Evolutionary conservation across 805 yeast genomes (phyloP).

Genomic region (Candida yuanshanica): DNA sequence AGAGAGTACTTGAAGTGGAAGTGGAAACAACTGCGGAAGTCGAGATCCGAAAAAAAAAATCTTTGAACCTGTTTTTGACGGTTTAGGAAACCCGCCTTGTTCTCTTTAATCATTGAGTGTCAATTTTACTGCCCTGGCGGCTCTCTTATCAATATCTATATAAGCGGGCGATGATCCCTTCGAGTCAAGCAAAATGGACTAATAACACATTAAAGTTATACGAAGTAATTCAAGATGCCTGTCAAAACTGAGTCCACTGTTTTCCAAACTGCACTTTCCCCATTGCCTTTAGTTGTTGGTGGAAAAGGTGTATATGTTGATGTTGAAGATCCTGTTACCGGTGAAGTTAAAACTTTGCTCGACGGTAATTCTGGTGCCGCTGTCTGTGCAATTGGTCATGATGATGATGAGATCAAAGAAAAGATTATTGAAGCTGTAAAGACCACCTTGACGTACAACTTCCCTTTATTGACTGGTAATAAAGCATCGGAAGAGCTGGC

Average conservation of each 20-base stretch:
- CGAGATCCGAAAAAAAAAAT: too few relatives aligned
- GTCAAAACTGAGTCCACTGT: slow-evolving; percentile 15
- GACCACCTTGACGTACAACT: slow-evolving; percentile 30
- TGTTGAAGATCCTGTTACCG: slow-evolving; percentile 32
- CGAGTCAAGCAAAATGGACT: too few relatives aligned
- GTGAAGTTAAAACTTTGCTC: slow-evolving; percentile 27
- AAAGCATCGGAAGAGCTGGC: slow-evolving; percentile 37
- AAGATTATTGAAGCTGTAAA: slow-evolving; percentile 36
- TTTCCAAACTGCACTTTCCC: slow-evolving; percentile 29
- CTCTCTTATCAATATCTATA: too few relatives aligned
- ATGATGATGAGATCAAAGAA: slow-evolving; percentile 34
- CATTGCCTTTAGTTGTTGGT: slow-evolving; percentile 28
- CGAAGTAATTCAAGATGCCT: slow-evolving; percentile 6
- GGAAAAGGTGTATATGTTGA: slow-evolving; percentile 35
- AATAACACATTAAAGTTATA: too few relatives aligned
- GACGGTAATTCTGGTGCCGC: slow-evolving; percentile 49
- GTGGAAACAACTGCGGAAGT: too few relatives aligned
- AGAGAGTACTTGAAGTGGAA: too few relatives aligned
- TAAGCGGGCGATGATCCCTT: too few relatives aligned
- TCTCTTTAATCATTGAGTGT: too few relatives aligned
- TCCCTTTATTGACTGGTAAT: slow-evolving; percentile 28
- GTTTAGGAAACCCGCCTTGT: neutral
- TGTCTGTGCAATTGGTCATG: slow-evolving; percentile 44
- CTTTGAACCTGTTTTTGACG: too few relatives aligned
- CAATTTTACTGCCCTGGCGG: too few relatives aligned